phyloP scores from a whole-genome alignment of 495 filamentous ascomycete genomes.

The Hypoxylon intermedium region DNA sequence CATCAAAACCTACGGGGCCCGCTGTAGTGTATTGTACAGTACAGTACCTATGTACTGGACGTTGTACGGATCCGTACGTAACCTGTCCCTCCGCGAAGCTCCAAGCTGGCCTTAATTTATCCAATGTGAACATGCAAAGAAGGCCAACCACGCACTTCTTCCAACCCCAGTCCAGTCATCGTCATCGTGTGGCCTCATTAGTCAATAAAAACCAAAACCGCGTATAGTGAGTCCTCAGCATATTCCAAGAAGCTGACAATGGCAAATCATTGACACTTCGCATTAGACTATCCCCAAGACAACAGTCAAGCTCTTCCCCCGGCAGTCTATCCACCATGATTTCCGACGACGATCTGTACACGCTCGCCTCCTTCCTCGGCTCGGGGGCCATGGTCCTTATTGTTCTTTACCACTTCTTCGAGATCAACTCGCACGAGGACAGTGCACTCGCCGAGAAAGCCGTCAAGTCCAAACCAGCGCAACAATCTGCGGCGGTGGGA shows the following conservation, averaged over 20 bases:
- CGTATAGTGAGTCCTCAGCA: constrained; percentile 6
- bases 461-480: constrained; percentile 43
- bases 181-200: background rate
- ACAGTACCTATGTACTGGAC: constrained; percentile 3
- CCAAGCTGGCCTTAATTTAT: constrained; percentile 44
- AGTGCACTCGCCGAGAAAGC: constrained; percentile 33
- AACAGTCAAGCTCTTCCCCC: background rate
- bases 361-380: constrained; percentile 91
- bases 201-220: constrained; percentile 1
- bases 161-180: background rate
- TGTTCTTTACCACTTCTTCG: constrained; percentile 94
- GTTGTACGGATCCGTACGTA: background rate
- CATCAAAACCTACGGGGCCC: too few species aligned
- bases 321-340: constrained; percentile 67
- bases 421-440: constrained; percentile 79
- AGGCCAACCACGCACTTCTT: constrained; percentile 10
- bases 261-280: constrained; percentile 14
- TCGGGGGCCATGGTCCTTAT: constrained; percentile 91
- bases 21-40: too few species aligned
- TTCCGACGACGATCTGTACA: constrained; percentile 82
- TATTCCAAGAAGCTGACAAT: constrained; percentile 1
- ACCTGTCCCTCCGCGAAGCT: constrained; percentile 13
- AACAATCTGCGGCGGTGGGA: constrained; percentile 32
- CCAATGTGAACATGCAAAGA: constrained; percentile 20
- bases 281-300: constrained; percentile 13